phyloP scores from a whole-genome alignment of 371 early-diverging fungal genomes.

The Mortierella sp. region DNA sequence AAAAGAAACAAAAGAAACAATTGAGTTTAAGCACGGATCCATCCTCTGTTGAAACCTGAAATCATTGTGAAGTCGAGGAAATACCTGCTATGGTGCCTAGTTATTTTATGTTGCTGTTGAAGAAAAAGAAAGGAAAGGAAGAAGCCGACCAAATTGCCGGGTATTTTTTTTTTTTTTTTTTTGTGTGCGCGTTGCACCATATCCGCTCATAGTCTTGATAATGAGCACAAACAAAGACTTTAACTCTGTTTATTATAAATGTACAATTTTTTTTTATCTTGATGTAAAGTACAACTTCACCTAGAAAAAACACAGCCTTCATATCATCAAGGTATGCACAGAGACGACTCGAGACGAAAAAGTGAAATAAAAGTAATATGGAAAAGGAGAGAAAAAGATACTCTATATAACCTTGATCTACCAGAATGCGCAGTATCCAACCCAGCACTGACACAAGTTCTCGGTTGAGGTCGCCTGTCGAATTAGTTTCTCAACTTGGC shows the following conservation, averaged over 20 bases:
- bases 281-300: constrained; percentile 5
- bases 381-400: not conserved
- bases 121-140: no score
- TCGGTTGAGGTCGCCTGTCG: constrained; percentile 94
- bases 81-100: no score
- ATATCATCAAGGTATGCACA: not conserved
- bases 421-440: constrained; percentile 93
- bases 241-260: not conserved
- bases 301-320: not conserved
- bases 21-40: no score
- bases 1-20: no score
- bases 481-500: constrained; percentile 94
- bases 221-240: not conserved
- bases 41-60: no score
- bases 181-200: no score
- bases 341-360: not conserved
- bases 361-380: not conserved
- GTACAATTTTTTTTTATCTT: not conserved
- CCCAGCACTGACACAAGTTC: constrained; percentile 95
- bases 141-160: no score
- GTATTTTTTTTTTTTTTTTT: no score
- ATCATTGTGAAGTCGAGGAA: no score
- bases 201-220: no score
- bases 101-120: no score
- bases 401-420: constrained; percentile 30